Evolutionary conservation across 1,284 basidiomycete genomes (phyloP), one percentile per base, ranked within the genome.

Genomic region (Leccinum subspadiceum): DNA sequence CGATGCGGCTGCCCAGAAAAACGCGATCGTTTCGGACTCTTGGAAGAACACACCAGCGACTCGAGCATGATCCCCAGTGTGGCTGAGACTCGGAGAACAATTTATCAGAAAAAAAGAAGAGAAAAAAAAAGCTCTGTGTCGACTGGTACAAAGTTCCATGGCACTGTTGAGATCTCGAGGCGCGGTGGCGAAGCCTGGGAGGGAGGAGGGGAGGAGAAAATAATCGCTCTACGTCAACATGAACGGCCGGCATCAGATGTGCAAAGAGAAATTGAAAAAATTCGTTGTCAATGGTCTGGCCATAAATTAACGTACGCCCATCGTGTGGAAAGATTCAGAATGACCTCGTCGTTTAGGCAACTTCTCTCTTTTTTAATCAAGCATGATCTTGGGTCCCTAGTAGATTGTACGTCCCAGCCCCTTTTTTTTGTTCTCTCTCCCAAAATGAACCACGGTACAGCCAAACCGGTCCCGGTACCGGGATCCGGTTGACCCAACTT

Each of bases 161-260:
- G 7, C 20, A 12, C 6, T 46, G 44, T 46, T 33, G 56, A 49
- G 46, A 54, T 64, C 51, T 53, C 22, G 48, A 52, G 3, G 51
- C 6, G 26, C 44, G 17, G 41, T 44, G 41, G 41, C 41, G 41
- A 44, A 44, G 17, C 41, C 41, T 44, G 41, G 17, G 41, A 44
- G 41, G 41, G 41, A 20, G 17, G 41, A 46, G 44, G 9, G 20
- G 17, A 46, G 44, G 17, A 46, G 44, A 20, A 46, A 46, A 46
- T 31, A 35, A 59, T 39, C 26, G 13, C 31, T 46, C 56, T 33
- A 54, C 60, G 65, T 67, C 33, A 64, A 52, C 65, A 65, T 69
- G 59, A 52, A 69, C 67, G 65, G 65, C 65, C 65, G 31, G 31
- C 31, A 67, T 69, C 67, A 69, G 65, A 64, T 68, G 56, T 63